Conservation (phyloP, 1,284 basidiomycete species). For the Sphaerobolus stellatus region DNA sequence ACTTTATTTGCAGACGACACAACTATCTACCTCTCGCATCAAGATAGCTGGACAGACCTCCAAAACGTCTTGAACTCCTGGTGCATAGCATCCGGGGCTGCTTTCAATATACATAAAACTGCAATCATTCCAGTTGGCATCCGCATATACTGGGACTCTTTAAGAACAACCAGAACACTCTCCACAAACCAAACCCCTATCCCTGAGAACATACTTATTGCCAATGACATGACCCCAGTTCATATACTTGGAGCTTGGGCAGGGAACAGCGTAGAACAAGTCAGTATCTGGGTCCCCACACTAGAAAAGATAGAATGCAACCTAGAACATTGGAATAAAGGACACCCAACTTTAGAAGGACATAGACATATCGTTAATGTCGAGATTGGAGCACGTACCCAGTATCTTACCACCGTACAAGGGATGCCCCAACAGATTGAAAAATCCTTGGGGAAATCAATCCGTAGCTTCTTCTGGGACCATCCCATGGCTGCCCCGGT, state of each 20-base stretch:
- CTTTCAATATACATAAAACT: slow-evolving; percentile 37
- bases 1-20: slow-evolving; percentile 29
- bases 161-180: slow-evolving; percentile 2
- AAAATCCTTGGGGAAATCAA: slow-evolving; percentile 4
- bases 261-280: slow-evolving; percentile 22
- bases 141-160: slow-evolving; percentile 11
- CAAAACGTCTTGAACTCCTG: slow-evolving; percentile 25
- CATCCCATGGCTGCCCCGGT: slow-evolving; percentile 20
- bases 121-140: slow-evolving; percentile 34
- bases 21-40: slow-evolving; percentile 20
- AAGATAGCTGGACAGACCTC: slow-evolving; percentile 21
- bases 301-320: slow-evolving; percentile 4
- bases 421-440: slow-evolving; percentile 20
- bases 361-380: not conserved
- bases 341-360: slow-evolving; percentile 19
- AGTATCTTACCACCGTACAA: slow-evolving; percentile 16
- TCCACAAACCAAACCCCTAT: not conserved
- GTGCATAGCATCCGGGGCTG: slow-evolving; percentile 33
- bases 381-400: not conserved
- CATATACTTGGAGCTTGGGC: slow-evolving; percentile 30
- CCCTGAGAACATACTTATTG: slow-evolving; percentile 14
- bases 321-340: slow-evolving; percentile 19
- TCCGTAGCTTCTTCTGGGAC: slow-evolving; percentile 16
- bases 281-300: slow-evolving; percentile 25
- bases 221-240: slow-evolving; percentile 21